Percentiles rank a stretch among this genome's conserved stretches.
phyloP scores from a whole-genome alignment of 257 asterid genomes.

The Ballota nigra region DNA sequence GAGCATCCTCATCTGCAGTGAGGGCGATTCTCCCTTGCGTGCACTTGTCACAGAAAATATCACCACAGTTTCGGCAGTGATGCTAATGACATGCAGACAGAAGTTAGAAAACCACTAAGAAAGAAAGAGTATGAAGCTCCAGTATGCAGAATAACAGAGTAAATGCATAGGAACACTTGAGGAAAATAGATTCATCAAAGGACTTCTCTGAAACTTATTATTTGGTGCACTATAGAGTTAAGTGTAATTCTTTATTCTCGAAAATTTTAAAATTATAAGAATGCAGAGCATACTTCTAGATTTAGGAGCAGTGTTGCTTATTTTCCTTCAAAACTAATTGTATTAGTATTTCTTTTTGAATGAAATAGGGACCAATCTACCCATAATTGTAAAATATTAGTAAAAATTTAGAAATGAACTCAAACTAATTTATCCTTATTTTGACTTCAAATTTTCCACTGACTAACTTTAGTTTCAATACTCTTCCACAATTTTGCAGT shows the following conservation, averaged over 20 bases:
- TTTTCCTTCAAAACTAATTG: neutral
- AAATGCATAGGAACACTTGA: neutral
- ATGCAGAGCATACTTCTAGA: neutral
- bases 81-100: constrained; percentile 48
- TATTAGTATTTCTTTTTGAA: neutral
- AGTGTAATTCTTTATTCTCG: neutral
- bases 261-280: neutral
- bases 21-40: constrained; percentile 91
- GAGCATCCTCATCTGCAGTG: constrained; percentile 80
- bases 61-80: constrained; percentile 94
- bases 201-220: neutral
- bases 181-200: neutral
- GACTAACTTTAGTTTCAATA: neutral
- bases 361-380: neutral
- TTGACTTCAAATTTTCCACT: neutral
- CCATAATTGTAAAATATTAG: neutral
- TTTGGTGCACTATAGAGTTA: neutral
- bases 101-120: constrained; percentile 11
- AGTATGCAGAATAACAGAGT: constrained; percentile 13
- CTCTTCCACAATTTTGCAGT: neutral
- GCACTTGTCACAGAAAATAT: constrained; percentile 93
- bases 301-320: neutral
- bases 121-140: constrained; percentile 15
- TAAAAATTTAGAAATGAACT: neutral
- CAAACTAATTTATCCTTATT: neutral